Percentiles rank a stretch among this genome's conserved stretches.
phyloP scores from a whole-genome alignment of 2,329 filamentous ascomycete species.

The Tolypocladium tundrense region DNA sequence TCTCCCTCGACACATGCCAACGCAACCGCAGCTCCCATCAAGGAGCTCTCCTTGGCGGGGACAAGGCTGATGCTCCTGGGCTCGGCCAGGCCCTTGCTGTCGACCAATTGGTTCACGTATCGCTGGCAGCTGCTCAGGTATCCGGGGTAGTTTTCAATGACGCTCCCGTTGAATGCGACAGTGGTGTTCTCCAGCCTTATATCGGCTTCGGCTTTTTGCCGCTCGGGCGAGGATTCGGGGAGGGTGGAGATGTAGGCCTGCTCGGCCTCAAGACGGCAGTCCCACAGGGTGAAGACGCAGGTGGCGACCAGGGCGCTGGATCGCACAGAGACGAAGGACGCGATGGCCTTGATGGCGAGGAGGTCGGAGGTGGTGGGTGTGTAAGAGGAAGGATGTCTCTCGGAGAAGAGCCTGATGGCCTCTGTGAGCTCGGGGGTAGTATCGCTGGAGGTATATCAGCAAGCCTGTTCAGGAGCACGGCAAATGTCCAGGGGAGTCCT shows the following conservation, averaged over 20 bases:
- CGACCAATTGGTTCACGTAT: constrained; percentile 51
- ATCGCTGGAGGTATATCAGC: constrained; percentile 29
- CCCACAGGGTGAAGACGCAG: constrained; percentile 49
- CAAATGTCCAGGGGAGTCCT: constrained; percentile 12
- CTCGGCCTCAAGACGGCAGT: constrained; percentile 39
- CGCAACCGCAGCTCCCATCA: constrained; percentile 66
- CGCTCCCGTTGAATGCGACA: constrained; percentile 71
- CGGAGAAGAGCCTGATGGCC: constrained; percentile 37
- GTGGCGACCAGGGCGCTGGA: constrained; percentile 50
- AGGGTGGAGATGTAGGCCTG: constrained; percentile 21
- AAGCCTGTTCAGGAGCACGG: background rate
- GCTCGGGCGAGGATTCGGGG: constrained; percentile 19
- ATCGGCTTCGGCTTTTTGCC: constrained; percentile 40
- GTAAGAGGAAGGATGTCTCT: constrained; percentile 36
- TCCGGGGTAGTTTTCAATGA: constrained; percentile 67
- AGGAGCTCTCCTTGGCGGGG: constrained; percentile 61
- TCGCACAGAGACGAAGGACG: constrained; percentile 44
- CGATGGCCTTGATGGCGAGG: constrained; percentile 38
- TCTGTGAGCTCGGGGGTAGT: constrained; percentile 28
- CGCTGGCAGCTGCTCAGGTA: constrained; percentile 54
- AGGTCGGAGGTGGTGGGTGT: constrained; percentile 36
- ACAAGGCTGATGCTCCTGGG: constrained; percentile 48
- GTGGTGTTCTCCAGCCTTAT: constrained; percentile 37
- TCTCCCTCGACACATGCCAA: constrained; percentile 32
- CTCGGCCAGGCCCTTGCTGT: constrained; percentile 19